These are phyloP conservation scores for Sclerotinia subarctica DNA, from an alignment of 2,329 filamentous ascomycete genomes.

Conservation along the genomic window DNA sequence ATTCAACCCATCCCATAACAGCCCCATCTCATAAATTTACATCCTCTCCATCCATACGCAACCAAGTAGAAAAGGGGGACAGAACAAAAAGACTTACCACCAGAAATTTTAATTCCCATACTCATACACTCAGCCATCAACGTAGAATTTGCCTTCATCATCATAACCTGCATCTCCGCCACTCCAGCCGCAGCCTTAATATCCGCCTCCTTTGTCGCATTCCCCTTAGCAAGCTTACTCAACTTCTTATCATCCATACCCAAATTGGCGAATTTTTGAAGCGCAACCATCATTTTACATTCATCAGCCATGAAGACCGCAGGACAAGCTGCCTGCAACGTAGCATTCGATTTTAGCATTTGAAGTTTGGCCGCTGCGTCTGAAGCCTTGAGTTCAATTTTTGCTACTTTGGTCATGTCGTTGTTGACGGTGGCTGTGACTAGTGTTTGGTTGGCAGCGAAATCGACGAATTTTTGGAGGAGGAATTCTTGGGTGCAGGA, in stretches of 20 bases:
- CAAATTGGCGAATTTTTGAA: constrained; percentile 33
- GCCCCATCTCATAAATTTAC: too few relatives aligned
- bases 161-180: constrained; percentile 35
- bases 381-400: constrained; percentile 22
- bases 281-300: constrained; percentile 7
- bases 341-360: constrained; percentile 24
- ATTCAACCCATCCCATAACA: too few relatives aligned
- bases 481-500: constrained; percentile 22
- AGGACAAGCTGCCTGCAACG: constrained; percentile 26
- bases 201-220: constrained; percentile 40
- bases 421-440: constrained; percentile 21
- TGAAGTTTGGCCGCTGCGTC: constrained; percentile 20
- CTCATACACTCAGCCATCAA: constrained; percentile 30
- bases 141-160: constrained; percentile 41
- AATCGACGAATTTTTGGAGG: constrained; percentile 26
- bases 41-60: neutral
- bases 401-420: constrained; percentile 24
- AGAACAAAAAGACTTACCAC: neutral
- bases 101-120: constrained; percentile 4
- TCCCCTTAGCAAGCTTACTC: constrained; percentile 37
- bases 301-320: constrained; percentile 14
- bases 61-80: neutral
- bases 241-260: constrained; percentile 41
- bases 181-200: constrained; percentile 42
- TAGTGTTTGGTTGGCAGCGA: constrained; percentile 24